phyloP scores from a whole-genome alignment of 495 filamentous ascomycete genomes.

The Penicillium macrosclerotiorum region DNA sequence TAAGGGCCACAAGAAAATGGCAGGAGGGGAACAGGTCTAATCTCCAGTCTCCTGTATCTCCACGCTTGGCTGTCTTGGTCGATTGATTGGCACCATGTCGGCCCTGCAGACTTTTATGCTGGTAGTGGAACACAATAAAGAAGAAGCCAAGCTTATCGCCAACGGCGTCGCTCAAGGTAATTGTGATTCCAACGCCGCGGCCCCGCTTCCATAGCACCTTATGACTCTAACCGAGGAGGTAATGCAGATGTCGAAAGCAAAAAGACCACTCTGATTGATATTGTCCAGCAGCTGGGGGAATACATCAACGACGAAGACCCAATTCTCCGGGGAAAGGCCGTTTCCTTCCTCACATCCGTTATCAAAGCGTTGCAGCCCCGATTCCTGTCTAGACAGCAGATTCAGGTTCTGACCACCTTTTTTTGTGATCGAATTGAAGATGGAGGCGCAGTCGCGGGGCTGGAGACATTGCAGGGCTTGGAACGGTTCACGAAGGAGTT shows the following conservation, averaged over 20 bases:
- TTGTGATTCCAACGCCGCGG: background rate
- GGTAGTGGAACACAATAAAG: constrained; percentile 60
- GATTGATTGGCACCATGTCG: constrained; percentile 49
- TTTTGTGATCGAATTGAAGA: constrained; percentile 62
- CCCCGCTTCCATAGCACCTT: constrained; percentile 18
- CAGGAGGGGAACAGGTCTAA: constrained; percentile 12
- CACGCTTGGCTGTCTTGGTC: constrained; percentile 12
- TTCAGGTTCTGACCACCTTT: constrained; percentile 58
- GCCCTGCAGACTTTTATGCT: constrained; percentile 65
- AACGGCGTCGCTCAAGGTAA: constrained; percentile 56
- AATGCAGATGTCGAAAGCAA: constrained; percentile 59
- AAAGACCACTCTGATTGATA: constrained; percentile 61
- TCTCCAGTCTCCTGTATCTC: constrained; percentile 5
- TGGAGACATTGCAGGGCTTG: constrained; percentile 46
- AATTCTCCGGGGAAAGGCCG: constrained; percentile 60
- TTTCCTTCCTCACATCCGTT: constrained; percentile 67
- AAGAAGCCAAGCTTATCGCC: constrained; percentile 59
- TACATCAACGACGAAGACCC: constrained; percentile 71
- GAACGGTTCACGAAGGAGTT: constrained; percentile 50
- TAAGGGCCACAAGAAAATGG: constrained; percentile 25
- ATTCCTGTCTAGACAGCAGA: constrained; percentile 65
- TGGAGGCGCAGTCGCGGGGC: constrained; percentile 51
- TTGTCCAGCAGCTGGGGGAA: constrained; percentile 66
- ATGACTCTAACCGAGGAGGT: constrained; percentile 11
- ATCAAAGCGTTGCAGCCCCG: constrained; percentile 56